Base-by-base conservation (phyloP, 805 yeast genomes). In the Wickerhamiella cacticola region DNA sequence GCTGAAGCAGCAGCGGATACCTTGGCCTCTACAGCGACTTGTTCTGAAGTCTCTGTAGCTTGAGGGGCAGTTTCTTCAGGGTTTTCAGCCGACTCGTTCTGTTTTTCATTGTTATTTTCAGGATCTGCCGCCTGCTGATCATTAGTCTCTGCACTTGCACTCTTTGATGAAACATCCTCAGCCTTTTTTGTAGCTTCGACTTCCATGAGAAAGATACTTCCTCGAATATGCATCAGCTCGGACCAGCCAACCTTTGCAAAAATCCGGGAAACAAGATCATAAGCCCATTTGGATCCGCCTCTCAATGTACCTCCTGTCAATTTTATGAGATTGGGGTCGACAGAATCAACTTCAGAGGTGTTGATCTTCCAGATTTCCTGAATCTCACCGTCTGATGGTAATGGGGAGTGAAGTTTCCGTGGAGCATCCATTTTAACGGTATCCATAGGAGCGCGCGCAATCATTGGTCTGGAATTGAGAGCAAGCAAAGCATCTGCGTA, bases 221-320 rank as follows among this genome's bases (percentile, higher is more conserved):
- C 76, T 50, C 95, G 75, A 33, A 79, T 58, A 49, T 69, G 68
- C 54, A 88, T 69, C 29, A 86, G 63, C 29, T 72, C 75, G 55
- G 84, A 85, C 98, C 98, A 89, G 3, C 96, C 96, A 35, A 79
- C 68, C 21, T 71, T 65, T 16, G 79, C 72, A 2, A 79, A 76
- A 53, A 92, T 73, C 7, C 76, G 68, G 3, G 94, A 78, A 49
- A 89, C 63, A 48, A 87, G 63, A 38, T 79, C 80, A 61, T 85
- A 89, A 1, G 83, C 84, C 46, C 65, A 65, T 25, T 66, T 64
- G 51, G 76, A 75, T 1, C 83, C 75, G 3, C 78, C 74, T 39
- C 72, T 68, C 23, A 78, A 61, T 16, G 63, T 59, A 0, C 76
- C 68, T 9, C 74, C 76, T 13, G 78, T 77, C 45, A 78, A 68